Evolutionary conservation across 2,329 filamentous ascomycete species (phyloP).

Genomic region (Chaetomium olivaceum): DNA sequence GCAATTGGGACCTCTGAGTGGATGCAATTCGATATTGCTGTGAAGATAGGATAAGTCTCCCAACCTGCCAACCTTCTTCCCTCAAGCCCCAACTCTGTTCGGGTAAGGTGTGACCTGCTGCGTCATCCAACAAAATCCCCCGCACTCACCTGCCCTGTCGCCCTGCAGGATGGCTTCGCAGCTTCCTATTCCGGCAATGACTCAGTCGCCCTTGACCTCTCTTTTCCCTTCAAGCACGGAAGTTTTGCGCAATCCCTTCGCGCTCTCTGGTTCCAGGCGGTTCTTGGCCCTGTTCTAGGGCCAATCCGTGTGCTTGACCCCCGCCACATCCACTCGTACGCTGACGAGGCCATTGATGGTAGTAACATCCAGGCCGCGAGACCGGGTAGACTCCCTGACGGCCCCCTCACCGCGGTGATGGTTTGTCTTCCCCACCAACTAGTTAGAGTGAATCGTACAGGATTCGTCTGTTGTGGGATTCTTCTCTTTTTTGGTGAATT

Average conservation of each 20-base stretch:
- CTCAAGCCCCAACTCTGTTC: not conserved
- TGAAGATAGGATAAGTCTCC: not conserved
- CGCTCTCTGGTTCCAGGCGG: not conserved
- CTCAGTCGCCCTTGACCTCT: not conserved
- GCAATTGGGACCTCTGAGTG: constrained; percentile 10
- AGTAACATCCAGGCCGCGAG: not conserved
- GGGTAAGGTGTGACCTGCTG: constrained; percentile 4
- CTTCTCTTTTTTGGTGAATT: not conserved
- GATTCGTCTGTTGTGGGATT: not conserved
- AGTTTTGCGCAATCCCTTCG: not conserved
- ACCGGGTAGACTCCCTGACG: not conserved
- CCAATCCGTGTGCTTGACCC: not conserved
- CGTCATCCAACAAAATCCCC: constrained; percentile 16
- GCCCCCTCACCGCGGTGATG: not conserved
- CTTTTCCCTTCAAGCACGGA: not conserved
- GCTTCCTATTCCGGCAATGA: constrained; percentile 28
- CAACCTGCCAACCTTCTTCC: not conserved
- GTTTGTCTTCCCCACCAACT: not conserved
- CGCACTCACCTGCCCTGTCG: constrained; percentile 12
- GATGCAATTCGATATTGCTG: not conserved
- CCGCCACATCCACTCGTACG: not conserved
- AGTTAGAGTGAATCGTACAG: not conserved
- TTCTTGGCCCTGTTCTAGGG: not conserved
- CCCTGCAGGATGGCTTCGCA: constrained; percentile 11
- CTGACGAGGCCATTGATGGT: constrained; percentile 24